phyloP scores from a whole-genome alignment of 2,329 filamentous ascomycete species.

The Penicillium sp. region DNA sequence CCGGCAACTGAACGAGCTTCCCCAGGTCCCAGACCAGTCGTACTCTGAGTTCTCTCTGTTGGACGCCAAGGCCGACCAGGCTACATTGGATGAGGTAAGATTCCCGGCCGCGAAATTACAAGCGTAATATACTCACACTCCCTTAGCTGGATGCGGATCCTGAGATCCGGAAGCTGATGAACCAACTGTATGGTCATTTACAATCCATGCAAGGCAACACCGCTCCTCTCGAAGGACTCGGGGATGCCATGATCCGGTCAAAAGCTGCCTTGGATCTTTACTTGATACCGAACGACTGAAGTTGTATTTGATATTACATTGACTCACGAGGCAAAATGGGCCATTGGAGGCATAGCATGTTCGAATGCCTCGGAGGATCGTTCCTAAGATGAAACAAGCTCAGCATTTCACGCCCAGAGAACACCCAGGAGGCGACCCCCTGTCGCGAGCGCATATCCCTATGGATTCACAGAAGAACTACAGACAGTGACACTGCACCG shows the following conservation, averaged over 20 bases:
- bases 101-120: background rate
- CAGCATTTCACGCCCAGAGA: background rate
- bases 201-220: constrained; percentile 44
- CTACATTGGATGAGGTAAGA: constrained; percentile 35
- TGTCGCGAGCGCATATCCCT: constrained; percentile 10
- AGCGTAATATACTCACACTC: background rate
- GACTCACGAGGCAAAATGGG: background rate
- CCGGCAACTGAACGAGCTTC: constrained; percentile 30
- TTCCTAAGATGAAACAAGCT: background rate
- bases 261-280: constrained; percentile 34
- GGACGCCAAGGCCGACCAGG: constrained; percentile 22
- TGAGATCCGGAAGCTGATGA: constrained; percentile 34
- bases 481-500: constrained; percentile 2
- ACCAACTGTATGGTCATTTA: constrained; percentile 42
- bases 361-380: background rate
- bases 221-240: constrained; percentile 34
- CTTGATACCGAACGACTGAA: constrained; percentile 32
- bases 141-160: constrained; percentile 37
- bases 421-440: background rate
- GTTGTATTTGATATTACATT: background rate
- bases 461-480: constrained; percentile 3
- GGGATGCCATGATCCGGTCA: constrained; percentile 37
- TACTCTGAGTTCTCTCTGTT: constrained; percentile 29
- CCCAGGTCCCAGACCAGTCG: constrained; percentile 11
- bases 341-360: background rate